These are phyloP conservation scores for Helminthosporium solani DNA, from an alignment of 2,329 filamentous ascomycete genomes.

Conservation along the genomic window DNA sequence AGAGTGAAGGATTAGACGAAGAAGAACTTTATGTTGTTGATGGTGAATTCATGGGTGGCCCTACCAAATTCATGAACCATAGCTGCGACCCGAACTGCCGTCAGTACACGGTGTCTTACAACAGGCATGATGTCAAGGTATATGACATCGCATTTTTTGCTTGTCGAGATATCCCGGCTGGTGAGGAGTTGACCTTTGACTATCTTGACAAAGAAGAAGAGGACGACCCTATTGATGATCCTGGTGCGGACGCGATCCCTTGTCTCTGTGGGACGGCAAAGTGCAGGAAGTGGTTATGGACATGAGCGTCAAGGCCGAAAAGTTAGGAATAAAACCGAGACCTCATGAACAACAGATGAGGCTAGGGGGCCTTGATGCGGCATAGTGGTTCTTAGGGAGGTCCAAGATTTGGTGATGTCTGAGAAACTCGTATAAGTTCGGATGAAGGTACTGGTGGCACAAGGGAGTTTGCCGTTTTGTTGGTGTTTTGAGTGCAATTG, in stretches of 20 bases:
- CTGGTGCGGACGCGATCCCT: slow-evolving; percentile 39
- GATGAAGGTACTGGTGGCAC: too few relatives aligned
- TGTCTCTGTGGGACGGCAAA: slow-evolving; percentile 63
- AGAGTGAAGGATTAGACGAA: slow-evolving; percentile 54
- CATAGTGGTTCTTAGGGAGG: too few relatives aligned
- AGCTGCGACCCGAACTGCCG: slow-evolving; percentile 76
- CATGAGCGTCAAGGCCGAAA: too few relatives aligned
- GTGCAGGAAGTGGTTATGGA: slow-evolving; percentile 71
- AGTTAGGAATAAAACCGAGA: too few relatives aligned
- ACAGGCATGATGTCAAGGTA: slow-evolving; percentile 70
- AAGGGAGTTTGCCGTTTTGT: too few relatives aligned
- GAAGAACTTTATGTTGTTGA: slow-evolving; percentile 52
- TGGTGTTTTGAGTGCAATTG: too few relatives aligned
- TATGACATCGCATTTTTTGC: slow-evolving; percentile 80
- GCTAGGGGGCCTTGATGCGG: too few relatives aligned
- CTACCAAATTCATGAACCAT: slow-evolving; percentile 81
- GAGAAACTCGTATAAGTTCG: too few relatives aligned
- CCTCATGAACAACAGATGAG: too few relatives aligned
- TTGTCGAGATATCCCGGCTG: slow-evolving; percentile 61
- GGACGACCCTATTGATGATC: slow-evolving; percentile 45
- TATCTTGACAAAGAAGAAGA: slow-evolving; percentile 69
- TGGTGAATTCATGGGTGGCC: slow-evolving; percentile 75
- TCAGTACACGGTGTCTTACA: slow-evolving; percentile 76
- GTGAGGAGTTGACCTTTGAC: slow-evolving; percentile 76
- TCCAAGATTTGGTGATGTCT: too few relatives aligned